phyloP scores from a whole-genome alignment of 345 rosid species.

The Viola odorata region DNA sequence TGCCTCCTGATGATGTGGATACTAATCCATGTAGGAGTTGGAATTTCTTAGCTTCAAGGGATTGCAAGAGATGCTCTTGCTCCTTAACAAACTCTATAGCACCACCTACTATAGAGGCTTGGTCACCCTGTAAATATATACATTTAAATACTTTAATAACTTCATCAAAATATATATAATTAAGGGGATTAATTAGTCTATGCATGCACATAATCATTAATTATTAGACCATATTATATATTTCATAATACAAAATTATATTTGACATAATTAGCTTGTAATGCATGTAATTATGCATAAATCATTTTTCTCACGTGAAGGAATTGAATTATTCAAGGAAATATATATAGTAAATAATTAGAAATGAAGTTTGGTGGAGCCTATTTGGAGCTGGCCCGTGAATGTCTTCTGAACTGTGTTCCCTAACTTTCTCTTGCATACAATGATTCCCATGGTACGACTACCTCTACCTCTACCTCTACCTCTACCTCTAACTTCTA shows the following conservation, averaged over 20 bases:
- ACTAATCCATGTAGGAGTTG: slow-evolving; percentile 14
- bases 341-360: too few relatives aligned
- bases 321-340: slow-evolving; percentile 14
- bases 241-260: too few relatives aligned
- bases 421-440: neutral
- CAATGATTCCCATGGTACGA: neutral
- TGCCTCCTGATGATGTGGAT: neutral
- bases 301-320: neutral
- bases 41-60: slow-evolving; percentile 63
- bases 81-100: slow-evolving; percentile 89
- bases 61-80: slow-evolving; percentile 61
- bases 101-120: slow-evolving; percentile 88
- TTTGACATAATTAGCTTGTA: too few relatives aligned
- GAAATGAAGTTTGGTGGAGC: slow-evolving; percentile 7
- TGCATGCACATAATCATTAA: too few relatives aligned
- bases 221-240: too few relatives aligned
- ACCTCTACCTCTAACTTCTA: too few relatives aligned
- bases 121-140: slow-evolving; percentile 83
- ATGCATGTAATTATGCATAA: too few relatives aligned
- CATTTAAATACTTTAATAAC: too few relatives aligned
- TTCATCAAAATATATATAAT: neutral
- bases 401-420: slow-evolving; percentile 3
- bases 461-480: too few relatives aligned
- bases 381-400: slow-evolving; percentile 5
- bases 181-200: too few relatives aligned